These are phyloP conservation scores for Psilocybe sp. DNA, from an alignment of 768 basidiomycete genomes.

Conservation along the genomic window DNA sequence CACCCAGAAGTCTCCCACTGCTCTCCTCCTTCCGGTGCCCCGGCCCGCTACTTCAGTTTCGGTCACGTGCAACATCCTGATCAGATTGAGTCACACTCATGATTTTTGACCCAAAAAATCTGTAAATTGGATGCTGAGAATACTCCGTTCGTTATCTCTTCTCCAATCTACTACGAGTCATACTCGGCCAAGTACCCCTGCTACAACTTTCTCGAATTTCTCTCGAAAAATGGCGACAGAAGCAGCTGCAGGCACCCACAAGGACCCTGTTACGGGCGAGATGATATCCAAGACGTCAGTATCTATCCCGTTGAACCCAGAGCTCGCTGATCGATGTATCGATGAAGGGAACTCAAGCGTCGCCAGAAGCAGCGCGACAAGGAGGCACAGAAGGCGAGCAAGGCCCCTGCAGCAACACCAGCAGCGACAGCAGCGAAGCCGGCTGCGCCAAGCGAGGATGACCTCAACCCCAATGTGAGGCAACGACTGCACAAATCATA, in stretches of 20 bases:
- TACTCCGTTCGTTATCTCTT: conserved; percentile 14
- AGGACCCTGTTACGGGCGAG: conserved; percentile 91
- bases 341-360: conserved; percentile 85
- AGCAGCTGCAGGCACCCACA: conserved; percentile 46
- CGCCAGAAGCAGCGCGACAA: conserved; percentile 84
- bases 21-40: no score
- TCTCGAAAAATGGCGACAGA: conserved; percentile 23
- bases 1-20: no score
- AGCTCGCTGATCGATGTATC: conserved; percentile 24
- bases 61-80: no score
- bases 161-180: conserved; percentile 11
- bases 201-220: conserved; percentile 3
- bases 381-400: conserved; percentile 73
- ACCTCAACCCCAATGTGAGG: conserved; percentile 89
- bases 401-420: conserved; percentile 38
- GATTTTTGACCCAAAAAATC: conserved; percentile 5
- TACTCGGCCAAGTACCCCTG: conserved; percentile 4
- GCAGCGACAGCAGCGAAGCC: conserved; percentile 38
- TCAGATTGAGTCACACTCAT: conserved; percentile 1
- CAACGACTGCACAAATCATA: not conserved
- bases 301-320: conserved; percentile 9
- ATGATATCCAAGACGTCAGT: conserved; percentile 94
- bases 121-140: conserved; percentile 3
- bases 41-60: no score
- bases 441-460: conserved; percentile 65